Evolutionary conservation across 2,329 filamentous ascomycete genomes (phyloP).

Genomic region (Xylariaceae sp.): DNA sequence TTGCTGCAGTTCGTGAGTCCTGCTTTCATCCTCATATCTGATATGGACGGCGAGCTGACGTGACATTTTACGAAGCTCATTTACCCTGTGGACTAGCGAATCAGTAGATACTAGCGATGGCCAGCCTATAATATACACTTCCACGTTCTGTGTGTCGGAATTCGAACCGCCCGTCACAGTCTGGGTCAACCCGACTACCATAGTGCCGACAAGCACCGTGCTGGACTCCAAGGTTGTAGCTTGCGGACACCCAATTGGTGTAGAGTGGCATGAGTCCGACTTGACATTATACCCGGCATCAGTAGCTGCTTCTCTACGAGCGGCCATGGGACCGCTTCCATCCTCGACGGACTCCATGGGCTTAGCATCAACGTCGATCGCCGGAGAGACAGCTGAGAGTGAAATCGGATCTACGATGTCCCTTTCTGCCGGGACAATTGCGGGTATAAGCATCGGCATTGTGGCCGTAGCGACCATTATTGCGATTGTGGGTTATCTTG

Average conservation of each 20-base stretch:
- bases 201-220: background rate
- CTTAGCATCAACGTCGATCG: background rate
- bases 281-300: background rate
- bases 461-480: background rate
- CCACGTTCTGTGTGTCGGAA: background rate
- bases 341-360: background rate
- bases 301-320: background rate
- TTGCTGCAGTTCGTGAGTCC: background rate
- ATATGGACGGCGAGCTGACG: background rate
- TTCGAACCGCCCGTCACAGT: background rate
- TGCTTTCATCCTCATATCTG: background rate
- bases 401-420: background rate
- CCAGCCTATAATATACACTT: background rate
- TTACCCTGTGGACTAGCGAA: background rate
- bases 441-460: constrained; percentile 2
- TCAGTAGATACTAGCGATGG: background rate
- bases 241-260: background rate
- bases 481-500: constrained; percentile 1
- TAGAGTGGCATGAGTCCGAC: background rate
- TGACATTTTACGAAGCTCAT: background rate
- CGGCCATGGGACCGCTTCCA: background rate
- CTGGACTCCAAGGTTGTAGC: background rate
- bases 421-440: background rate
- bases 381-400: background rate
- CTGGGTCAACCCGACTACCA: background rate